Percentiles rank a stretch among this genome's conserved stretches.
phyloP scores from a whole-genome alignment of 106 monocot genomes.

The Dendrobium catenatum region DNA sequence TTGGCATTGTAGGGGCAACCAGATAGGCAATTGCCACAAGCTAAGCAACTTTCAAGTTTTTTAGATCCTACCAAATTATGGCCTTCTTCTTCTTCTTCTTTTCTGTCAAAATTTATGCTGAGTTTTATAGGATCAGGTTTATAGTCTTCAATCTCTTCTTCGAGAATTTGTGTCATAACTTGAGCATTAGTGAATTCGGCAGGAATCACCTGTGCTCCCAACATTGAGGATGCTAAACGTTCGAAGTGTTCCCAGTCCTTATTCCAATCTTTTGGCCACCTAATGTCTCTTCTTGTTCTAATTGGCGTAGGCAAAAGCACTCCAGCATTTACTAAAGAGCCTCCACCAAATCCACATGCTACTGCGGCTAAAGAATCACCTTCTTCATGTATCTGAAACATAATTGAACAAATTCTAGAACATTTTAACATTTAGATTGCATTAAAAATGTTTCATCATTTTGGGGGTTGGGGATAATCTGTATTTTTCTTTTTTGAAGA shows the following conservation, averaged over 20 bases:
- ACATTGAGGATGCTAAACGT: slow-evolving; percentile 18
- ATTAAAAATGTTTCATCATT: no score
- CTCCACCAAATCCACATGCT: slow-evolving; percentile 35
- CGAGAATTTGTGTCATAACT: slow-evolving; percentile 20
- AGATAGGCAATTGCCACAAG: slow-evolving; percentile 37
- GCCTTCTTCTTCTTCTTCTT: background rate
- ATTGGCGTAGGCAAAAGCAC: slow-evolving; percentile 21
- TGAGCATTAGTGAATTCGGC: slow-evolving; percentile 15
- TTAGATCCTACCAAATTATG: background rate
- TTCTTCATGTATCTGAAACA: slow-evolving; percentile 21
- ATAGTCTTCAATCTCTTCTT: slow-evolving; percentile 27
- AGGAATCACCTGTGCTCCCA: slow-evolving; percentile 20
- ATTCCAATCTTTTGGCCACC: slow-evolving; percentile 29
- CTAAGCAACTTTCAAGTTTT: slow-evolving; percentile 17
- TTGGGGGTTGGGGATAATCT: no score
- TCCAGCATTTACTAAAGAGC: slow-evolving; percentile 29
- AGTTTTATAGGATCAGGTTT: slow-evolving; percentile 22
- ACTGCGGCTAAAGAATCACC: slow-evolving; percentile 24
- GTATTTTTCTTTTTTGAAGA: no score
- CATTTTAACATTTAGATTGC: background rate
- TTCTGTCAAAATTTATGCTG: slow-evolving; percentile 22
- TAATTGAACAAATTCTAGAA: background rate
- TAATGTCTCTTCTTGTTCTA: slow-evolving; percentile 19
- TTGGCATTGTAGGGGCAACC: slow-evolving; percentile 39
- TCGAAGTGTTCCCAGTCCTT: slow-evolving; percentile 21